Base-by-base conservation (phyloP, 345 rosid species). In the Acer saccharum region DNA sequence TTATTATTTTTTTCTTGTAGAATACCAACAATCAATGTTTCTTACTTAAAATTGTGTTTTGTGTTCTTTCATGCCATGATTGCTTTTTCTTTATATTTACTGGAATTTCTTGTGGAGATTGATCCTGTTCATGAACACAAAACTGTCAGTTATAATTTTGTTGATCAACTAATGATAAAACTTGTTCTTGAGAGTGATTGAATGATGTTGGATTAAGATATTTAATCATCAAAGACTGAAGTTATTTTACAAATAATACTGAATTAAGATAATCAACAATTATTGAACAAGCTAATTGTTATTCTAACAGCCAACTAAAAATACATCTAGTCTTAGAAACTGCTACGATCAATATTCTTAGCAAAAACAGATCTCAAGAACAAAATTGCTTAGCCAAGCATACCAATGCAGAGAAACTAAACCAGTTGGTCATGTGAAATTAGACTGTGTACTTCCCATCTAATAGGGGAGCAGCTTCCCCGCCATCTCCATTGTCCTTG, bases 311-410 rank as follows among this genome's bases (percentile, higher is more conserved):
- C 69, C 46, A 32, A 25, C 44, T 7, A 29, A 44, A 11, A 60
- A 18, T 16, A 6, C 18, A 44, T 41, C 68, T 12, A 41, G 57
- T 41, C 20, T 73, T 41, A 11, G 12, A 60, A 66, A 58, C 32
- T 7, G 61, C 29, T 78, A n/a, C 14, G 17, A 57, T 57, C n/a
- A 43, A 65, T 41, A 72, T 43, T 52, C 12, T 17, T 43, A 20
- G 65, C 17, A 55, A 64, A 50, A 44, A 61, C 17, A 10, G 65
- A 3, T 54, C 58, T 20, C 48, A 50, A 12, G 12, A 64, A 68
- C 84, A 77, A 74, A 63, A 74, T 74, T 64, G 71, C 63, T 54
- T 54, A 50, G 57, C 44, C 54, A 21, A 60, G 69, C 55, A 72
- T 14, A 65, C 11, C 20, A 32, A 11, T 65, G 35, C 25, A 0